A percentile compares a stretch with the other conserved stretches of the same genome.
Conservation (phyloP, 202 grass and related monocot species). For the Setaria viridis region DNA sequence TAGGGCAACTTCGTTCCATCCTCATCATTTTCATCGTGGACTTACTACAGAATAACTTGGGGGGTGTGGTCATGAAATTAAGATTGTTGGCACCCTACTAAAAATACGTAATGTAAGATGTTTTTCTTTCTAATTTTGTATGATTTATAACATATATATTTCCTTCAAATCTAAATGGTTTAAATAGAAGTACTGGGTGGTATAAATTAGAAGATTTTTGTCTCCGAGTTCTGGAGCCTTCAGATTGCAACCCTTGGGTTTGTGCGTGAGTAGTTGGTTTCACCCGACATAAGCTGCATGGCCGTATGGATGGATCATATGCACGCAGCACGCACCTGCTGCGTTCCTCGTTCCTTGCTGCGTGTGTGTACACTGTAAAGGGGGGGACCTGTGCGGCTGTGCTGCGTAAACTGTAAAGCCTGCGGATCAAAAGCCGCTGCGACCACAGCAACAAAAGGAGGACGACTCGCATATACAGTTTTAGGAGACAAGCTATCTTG, state of each 20-base stretch:
- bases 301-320: background rate
- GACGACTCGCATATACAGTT: background rate
- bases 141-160: background rate
- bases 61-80: too few species aligned
- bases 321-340: background rate
- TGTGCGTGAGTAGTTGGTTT: background rate
- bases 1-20: too few species aligned
- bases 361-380: background rate
- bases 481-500: conserved; percentile 38
- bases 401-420: background rate
- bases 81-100: too few species aligned
- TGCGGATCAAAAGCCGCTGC: background rate
- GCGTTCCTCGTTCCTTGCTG: conserved; percentile 14
- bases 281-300: background rate
- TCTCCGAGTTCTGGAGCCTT: background rate
- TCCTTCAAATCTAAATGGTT: background rate
- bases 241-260: background rate
- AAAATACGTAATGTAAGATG: too few species aligned
- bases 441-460: background rate
- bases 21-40: too few species aligned
- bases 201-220: background rate
- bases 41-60: too few species aligned
- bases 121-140: too few species aligned
- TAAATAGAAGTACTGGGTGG: background rate
- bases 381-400: background rate